phyloP scores from a whole-genome alignment of 2,329 filamentous ascomycete species.

The Alternaria angustiovoidea region DNA sequence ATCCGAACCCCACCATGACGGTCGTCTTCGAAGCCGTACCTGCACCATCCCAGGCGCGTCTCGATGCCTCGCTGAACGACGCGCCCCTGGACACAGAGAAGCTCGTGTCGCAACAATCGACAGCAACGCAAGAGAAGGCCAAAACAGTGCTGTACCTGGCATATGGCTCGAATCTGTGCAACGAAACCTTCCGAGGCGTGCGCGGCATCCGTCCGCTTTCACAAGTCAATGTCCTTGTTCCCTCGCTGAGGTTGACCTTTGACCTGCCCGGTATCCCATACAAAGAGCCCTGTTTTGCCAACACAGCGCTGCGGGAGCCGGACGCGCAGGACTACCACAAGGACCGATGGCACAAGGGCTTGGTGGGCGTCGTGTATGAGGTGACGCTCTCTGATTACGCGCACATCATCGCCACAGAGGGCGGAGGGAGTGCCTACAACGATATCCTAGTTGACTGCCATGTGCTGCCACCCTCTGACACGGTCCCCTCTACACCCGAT shows the following conservation, averaged over 20 bases:
- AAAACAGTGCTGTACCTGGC: constrained; percentile 60
- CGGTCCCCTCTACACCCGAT: constrained; percentile 70
- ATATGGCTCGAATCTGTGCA: constrained; percentile 89
- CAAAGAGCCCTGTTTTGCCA: constrained; percentile 89
- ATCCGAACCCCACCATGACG: neutral
- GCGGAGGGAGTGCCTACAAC: constrained; percentile 82
- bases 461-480: constrained; percentile 65
- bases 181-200: constrained; percentile 78
- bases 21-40: constrained; percentile 29
- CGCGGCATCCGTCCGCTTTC: constrained; percentile 84
- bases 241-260: constrained; percentile 80
- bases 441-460: constrained; percentile 84
- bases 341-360: constrained; percentile 76
- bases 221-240: constrained; percentile 81
- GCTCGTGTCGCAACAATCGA: constrained; percentile 23
- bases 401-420: constrained; percentile 89
- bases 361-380: constrained; percentile 95
- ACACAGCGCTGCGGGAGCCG: constrained; percentile 67
- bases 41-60: constrained; percentile 38
- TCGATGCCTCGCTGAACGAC: constrained; percentile 44
- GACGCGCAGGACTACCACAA: constrained; percentile 57
- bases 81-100: constrained; percentile 28
- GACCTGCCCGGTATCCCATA: constrained; percentile 88
- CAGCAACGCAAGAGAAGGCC: constrained; percentile 36
- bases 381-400: constrained; percentile 83